These are phyloP conservation scores for Geotrichum armillariae DNA, from an alignment of 1,139 yeast species.

Conservation along the genomic window DNA sequence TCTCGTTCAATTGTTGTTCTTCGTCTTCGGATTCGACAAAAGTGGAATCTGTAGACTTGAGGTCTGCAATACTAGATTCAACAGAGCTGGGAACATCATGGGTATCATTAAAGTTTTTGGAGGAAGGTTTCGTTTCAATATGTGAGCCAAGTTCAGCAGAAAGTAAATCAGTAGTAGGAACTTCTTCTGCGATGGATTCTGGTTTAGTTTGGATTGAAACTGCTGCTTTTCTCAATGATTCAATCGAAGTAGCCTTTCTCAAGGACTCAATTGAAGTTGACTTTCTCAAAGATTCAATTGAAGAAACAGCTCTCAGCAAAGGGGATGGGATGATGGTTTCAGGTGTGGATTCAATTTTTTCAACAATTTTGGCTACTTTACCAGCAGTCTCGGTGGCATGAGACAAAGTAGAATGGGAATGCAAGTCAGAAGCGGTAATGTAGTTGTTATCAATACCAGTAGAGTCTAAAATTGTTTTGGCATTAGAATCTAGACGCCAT, in stretches of 20 bases:
- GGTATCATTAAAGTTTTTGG: background rate
- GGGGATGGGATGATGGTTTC: constrained; percentile 1
- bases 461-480: background rate
- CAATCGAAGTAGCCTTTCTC: too few species aligned
- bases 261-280: background rate
- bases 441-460: constrained; percentile 7
- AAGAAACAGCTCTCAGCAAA: background rate
- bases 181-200: background rate
- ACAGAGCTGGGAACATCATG: background rate
- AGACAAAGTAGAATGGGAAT: background rate
- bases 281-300: background rate
- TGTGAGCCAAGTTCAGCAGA: background rate
- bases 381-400: background rate
- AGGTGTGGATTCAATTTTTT: constrained; percentile 1
- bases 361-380: background rate
- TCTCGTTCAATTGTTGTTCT: background rate
- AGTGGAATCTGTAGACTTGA: constrained; percentile 1
- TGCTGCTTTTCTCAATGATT: too few species aligned
- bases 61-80: background rate
- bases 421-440: constrained; percentile 2
- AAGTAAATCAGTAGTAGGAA: background rate
- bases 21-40: constrained; percentile 9
- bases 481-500: constrained; percentile 13
- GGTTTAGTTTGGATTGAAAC: too few species aligned
- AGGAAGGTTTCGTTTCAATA: background rate